Percentiles rank a stretch among this genome's conserved stretches.
Conservation (phyloP, 352 stramenopile species). For the Globisporangium cederbergense region DNA sequence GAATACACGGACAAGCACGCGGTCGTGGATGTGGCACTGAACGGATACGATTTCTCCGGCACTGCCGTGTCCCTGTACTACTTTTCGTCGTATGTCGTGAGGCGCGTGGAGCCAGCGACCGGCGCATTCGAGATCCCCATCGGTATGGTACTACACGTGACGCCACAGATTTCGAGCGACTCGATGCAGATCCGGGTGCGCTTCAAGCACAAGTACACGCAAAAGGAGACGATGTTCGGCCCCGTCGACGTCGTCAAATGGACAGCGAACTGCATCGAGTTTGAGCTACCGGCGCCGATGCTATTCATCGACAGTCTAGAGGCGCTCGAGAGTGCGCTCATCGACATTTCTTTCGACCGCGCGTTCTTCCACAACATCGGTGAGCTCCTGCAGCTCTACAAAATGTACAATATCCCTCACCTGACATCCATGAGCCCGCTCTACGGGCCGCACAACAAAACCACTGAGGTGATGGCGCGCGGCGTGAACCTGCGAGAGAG, state of each 20-base stretch:
- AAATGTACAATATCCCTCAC: conserved; percentile 57
- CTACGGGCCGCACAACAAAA: conserved; percentile 40
- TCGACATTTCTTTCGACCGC: conserved; percentile 62
- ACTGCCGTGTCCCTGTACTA: conserved; percentile 46
- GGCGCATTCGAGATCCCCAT: conserved; percentile 64
- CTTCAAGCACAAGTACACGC: conserved; percentile 24
- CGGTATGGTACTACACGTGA: conserved; percentile 30
- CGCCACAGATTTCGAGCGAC: conserved; percentile 47
- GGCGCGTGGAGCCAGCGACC: conserved; percentile 38
- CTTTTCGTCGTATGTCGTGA: conserved; percentile 48
- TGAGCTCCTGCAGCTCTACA: conserved; percentile 45
- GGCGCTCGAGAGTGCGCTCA: conserved; percentile 23
- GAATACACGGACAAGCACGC: conserved; percentile 49
- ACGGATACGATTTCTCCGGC: conserved; percentile 64
- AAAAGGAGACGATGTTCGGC: conserved; percentile 26
- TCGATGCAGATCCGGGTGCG: conserved; percentile 38
- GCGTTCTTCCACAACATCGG: conserved; percentile 44
- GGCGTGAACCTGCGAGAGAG: conserved; percentile 35
- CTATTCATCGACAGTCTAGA: conserved; percentile 30
- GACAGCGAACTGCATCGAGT: conserved; percentile 34
- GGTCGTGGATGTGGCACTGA: conserved; percentile 57
- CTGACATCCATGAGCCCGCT: conserved; percentile 43
- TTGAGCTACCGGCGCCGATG: conserved; percentile 40
- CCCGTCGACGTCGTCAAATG: conserved; percentile 37
- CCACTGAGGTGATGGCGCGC: conserved; percentile 42